Evolutionary conservation across 352 stramenopile genomes (phyloP).

Genomic region (Aphanomyces euteiches): DNA sequence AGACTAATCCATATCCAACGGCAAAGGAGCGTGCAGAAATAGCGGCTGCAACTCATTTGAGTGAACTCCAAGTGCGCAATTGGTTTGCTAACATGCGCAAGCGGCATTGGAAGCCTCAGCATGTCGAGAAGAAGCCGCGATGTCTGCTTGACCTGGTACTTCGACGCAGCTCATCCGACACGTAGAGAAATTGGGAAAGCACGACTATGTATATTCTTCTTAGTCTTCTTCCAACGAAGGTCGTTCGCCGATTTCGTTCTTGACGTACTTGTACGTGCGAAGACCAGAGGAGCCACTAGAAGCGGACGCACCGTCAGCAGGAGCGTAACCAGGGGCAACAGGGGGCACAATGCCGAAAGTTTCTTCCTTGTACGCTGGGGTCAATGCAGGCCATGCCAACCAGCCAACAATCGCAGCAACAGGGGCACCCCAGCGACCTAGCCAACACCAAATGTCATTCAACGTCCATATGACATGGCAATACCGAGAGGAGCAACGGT

Average conservation of each 20-base stretch:
- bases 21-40: slow-evolving; percentile 60
- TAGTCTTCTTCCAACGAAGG: slow-evolving; percentile 65
- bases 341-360: slow-evolving; percentile 53
- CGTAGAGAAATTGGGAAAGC: not conserved
- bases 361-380: slow-evolving; percentile 68
- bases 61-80: slow-evolving; percentile 81
- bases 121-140: slow-evolving; percentile 57
- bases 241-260: slow-evolving; percentile 65
- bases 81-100: slow-evolving; percentile 90
- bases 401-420: slow-evolving; percentile 50
- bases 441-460: not conserved
- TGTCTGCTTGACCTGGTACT: slow-evolving; percentile 75
- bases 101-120: slow-evolving; percentile 72
- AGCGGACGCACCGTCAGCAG: slow-evolving; percentile 40
- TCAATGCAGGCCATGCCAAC: slow-evolving; percentile 69
- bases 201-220: not conserved
- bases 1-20: slow-evolving; percentile 77
- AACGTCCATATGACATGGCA: not conserved
- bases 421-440: slow-evolving; percentile 53
- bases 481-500: slow-evolving; percentile 13
- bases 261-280: slow-evolving; percentile 77
- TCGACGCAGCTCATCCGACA: slow-evolving; percentile 33
- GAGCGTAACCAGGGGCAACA: slow-evolving; percentile 30
- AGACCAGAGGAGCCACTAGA: slow-evolving; percentile 36
- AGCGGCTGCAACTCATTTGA: slow-evolving; percentile 58